Evolutionary conservation across 306 rosid species (phyloP), one percentile per base, ranked within the genome.

Genomic region (Medicago ruthenica): DNA sequence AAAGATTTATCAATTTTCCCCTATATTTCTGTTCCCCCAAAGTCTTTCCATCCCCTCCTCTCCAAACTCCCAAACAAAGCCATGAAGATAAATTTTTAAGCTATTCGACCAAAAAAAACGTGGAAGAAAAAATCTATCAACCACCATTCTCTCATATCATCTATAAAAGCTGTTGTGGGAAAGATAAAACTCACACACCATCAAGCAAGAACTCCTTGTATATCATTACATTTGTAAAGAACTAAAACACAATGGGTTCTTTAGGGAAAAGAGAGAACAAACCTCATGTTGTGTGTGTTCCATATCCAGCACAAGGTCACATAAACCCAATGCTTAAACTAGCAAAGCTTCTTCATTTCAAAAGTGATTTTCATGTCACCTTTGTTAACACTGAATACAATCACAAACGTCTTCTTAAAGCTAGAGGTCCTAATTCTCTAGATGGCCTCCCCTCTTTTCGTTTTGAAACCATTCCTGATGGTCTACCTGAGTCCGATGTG

Each of bases 271-370:
- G 0, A 6, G 3, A 0, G 39, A 66, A 31, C 2, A 82, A 67
- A 18, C 77, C 84, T 1, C 85, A 85, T 70, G 85, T 71, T 9
- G 83, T 85, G 69, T 85, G 85, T 24, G 44, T 85, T 3, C 88
- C 88, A 20, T 81, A 4, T 57, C 85, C 85, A 70, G 77, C 88
- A 54, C 88, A 81, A 67, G 88, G 88, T 7, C 88, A 85, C 79
- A 59, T 85, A 70, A 81, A 71, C 70, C 88, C 88, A 67, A 81
- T 85, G 88, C 70, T 85, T 0, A 81, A 78, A 13, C 21, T 85
- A 27, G 85, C 88, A 20, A 82, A 85, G 2, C 72, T 82, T 13
- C 88, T 85, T 18, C 79, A 85, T 57, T 60, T 65, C 16, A 82
- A 13, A 75, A 84, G 84, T 58, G 84, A 80, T 6, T 85, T 85